A percentile compares a stretch with the other conserved stretches of the same genome.
Evolutionary conservation across 345 rosid species (phyloP).

Genomic region (Brassica cretica): DNA sequence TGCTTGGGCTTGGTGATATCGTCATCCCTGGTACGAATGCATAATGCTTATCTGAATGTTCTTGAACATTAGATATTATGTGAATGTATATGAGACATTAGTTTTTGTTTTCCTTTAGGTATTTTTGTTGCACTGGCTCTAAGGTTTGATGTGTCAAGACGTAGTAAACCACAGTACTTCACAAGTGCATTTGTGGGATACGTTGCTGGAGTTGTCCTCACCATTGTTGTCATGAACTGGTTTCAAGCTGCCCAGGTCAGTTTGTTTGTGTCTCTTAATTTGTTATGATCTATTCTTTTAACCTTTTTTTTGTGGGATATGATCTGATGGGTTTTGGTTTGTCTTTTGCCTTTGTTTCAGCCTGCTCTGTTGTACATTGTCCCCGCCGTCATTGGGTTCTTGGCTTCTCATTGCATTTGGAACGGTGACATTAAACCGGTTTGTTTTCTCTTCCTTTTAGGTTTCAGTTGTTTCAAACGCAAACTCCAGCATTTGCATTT

Average conservation of each 20-base stretch:
- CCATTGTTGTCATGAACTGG: conserved; percentile 99
- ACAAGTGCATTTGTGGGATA: conserved; percentile 95
- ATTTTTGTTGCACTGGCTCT: conserved; percentile 96
- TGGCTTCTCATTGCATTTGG: conserved; percentile 87
- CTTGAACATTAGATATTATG: neutral
- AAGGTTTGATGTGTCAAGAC: conserved; percentile 93
- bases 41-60: neutral
- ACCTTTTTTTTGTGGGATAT: neutral
- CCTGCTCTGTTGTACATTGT: conserved; percentile 97
- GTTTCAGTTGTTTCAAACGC: neutral
- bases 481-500: neutral
- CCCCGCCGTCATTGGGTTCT: conserved; percentile 85
- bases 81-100: conserved; percentile 5
- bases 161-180: conserved; percentile 78
- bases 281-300: neutral
- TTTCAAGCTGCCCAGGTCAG: conserved; percentile 98
- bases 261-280: neutral
- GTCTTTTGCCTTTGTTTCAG: conserved; percentile 46
- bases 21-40: conserved; percentile 79
- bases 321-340: conserved; percentile 17
- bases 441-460: conserved; percentile 33
- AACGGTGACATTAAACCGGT: conserved; percentile 96
- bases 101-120: conserved; percentile 47
- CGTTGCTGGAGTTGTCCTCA: conserved; percentile 68
- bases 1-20: conserved; percentile 99